These are phyloP conservation scores for Hypomyces rosellus DNA, from an alignment of 2,329 filamentous ascomycete species.

Conservation along the genomic window DNA sequence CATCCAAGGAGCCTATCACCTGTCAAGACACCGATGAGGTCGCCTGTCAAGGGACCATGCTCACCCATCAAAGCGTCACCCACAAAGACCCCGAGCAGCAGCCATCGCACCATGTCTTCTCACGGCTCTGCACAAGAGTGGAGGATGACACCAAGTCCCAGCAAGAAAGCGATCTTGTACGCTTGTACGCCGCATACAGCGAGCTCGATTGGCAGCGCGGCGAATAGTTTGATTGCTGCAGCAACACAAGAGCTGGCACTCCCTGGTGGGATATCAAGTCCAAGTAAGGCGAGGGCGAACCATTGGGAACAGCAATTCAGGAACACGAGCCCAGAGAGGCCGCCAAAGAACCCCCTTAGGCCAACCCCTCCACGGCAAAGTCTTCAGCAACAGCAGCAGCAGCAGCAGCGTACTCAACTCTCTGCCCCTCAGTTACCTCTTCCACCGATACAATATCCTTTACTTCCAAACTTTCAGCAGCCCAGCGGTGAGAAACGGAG, in stretches of 20 bases:
- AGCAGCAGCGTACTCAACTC: constrained; percentile 3
- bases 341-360: constrained; percentile 9
- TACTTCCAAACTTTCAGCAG: constrained; percentile 3
- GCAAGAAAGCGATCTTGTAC: constrained; percentile 20
- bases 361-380: neutral
- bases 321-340: neutral
- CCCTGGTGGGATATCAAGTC: constrained; percentile 36
- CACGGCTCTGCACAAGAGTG: constrained; percentile 12
- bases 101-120: constrained; percentile 8
- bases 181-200: constrained; percentile 13
- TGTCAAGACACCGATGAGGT: constrained; percentile 21
- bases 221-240: constrained; percentile 36
- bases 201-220: constrained; percentile 29
- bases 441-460: constrained; percentile 1
- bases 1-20: constrained; percentile 30
- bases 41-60: neutral
- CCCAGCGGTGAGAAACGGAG: constrained; percentile 11
- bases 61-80: constrained; percentile 17
- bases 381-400: neutral
- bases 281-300: constrained; percentile 31
- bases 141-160: constrained; percentile 21
- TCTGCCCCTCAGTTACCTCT: neutral
- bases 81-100: constrained; percentile 12
- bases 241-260: constrained; percentile 30
- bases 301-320: constrained; percentile 19